Evolutionary conservation across 2,329 filamentous ascomycete genomes (phyloP).

Genomic region (Fusarium zealandicum): DNA sequence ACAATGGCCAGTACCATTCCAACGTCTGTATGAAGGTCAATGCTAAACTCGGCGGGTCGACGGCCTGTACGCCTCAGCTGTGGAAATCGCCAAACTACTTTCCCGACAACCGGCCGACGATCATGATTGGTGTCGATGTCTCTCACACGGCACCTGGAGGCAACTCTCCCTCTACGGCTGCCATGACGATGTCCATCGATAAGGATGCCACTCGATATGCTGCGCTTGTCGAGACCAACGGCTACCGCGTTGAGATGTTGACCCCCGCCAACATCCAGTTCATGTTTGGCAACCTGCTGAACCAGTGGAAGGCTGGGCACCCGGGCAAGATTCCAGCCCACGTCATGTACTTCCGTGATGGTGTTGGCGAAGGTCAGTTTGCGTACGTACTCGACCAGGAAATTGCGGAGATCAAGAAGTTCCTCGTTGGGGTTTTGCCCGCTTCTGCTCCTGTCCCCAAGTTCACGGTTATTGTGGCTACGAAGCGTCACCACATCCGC

Average conservation of each 20-base stretch:
- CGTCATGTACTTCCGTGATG: conserved; percentile 92
- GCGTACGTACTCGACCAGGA: conserved; percentile 81
- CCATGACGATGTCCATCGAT: conserved; percentile 85
- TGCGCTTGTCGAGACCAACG: conserved; percentile 83
- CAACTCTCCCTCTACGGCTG: conserved; percentile 77
- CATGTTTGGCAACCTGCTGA: conserved; percentile 70
- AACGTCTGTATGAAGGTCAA: conserved; percentile 98
- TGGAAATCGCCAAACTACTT: conserved; percentile 48
- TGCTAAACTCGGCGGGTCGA: conserved; percentile 88
- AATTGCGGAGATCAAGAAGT: conserved; percentile 71
- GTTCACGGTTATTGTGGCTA: conserved; percentile 86
- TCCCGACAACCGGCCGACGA: conserved; percentile 62
- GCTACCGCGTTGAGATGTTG: conserved; percentile 81
- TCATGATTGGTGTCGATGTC: conserved; percentile 91
- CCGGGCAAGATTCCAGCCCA: conserved; percentile 62
- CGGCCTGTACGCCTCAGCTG: conserved; percentile 55
- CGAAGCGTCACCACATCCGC: conserved; percentile 92
- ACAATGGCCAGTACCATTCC: conserved; percentile 83
- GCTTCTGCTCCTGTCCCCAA: conserved; percentile 57
- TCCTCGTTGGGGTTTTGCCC: conserved; percentile 54
- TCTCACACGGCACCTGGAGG: conserved; percentile 80
- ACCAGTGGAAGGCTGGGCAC: conserved; percentile 69
- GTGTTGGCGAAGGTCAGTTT: conserved; percentile 89
- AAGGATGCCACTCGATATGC: conserved; percentile 75
- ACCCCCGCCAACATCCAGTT: conserved; percentile 68